These are phyloP conservation scores for Suillus variegatus DNA, from an alignment of 768 basidiomycete species.

Conservation along the genomic window DNA sequence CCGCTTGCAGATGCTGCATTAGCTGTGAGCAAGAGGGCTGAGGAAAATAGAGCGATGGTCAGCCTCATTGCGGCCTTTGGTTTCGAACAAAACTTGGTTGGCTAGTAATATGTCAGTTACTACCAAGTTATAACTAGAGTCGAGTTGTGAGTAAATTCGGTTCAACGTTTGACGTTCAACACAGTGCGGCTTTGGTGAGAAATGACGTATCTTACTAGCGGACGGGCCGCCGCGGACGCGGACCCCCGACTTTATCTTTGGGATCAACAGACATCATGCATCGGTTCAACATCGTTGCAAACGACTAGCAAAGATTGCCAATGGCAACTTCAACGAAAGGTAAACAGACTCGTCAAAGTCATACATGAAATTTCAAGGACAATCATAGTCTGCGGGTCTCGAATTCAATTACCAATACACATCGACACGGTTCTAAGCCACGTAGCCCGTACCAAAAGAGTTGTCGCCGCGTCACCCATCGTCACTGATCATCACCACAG, in stretches of 20 bases:
- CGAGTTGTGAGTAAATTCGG: not conserved
- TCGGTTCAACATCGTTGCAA: not conserved
- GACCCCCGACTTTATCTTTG: not conserved
- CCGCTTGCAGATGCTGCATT: conserved; percentile 1
- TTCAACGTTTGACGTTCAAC: not conserved
- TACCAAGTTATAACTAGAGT: not conserved
- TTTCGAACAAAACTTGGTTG: not conserved
- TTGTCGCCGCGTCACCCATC: not conserved
- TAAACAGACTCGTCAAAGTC: not conserved
- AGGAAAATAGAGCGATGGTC: not conserved
- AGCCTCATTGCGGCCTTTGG: not conserved
- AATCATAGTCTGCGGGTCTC: not conserved
- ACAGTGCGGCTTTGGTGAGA: not conserved
- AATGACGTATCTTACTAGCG: not conserved
- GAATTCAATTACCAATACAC: not conserved
- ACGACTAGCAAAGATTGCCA: not conserved
- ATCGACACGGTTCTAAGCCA: not conserved
- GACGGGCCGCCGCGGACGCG: not conserved
- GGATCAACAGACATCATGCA: not conserved
- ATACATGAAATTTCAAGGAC: not conserved
- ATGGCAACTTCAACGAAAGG: not conserved
- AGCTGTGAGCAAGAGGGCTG: not conserved
- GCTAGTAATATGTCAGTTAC: not conserved
- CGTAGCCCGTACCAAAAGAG: not conserved
- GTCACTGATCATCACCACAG: not conserved